Percentiles rank a stretch among this genome's conserved stretches.
Evolutionary conservation across 1,284 basidiomycete species (phyloP).

Genomic region (Phaffia rhodozyma): DNA sequence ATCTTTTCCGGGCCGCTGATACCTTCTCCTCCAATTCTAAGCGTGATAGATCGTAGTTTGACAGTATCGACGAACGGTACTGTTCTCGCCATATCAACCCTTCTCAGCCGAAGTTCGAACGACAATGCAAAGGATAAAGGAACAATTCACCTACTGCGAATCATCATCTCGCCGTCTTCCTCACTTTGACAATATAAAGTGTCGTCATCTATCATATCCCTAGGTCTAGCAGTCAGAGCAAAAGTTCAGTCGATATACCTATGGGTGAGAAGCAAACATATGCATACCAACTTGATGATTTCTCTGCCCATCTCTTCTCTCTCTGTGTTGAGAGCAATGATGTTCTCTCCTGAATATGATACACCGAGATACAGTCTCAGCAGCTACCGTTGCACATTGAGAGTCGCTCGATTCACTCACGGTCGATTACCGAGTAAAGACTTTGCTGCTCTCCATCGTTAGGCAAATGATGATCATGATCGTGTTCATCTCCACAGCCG

Average conservation of each 20-base stretch:
- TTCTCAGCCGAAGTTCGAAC: background rate
- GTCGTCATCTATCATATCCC: slow-evolving; percentile 10
- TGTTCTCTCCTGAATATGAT: slow-evolving; percentile 4
- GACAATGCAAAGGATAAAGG: background rate
- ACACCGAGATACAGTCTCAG: background rate
- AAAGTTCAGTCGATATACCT: background rate
- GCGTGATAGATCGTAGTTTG: slow-evolving; percentile 14
- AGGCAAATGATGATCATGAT: slow-evolving; percentile 6
- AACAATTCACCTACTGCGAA: background rate
- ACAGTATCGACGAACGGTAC: slow-evolving; percentile 15
- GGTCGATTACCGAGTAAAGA: slow-evolving; percentile 4
- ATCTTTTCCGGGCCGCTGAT: slow-evolving; percentile 7
- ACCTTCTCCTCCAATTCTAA: background rate
- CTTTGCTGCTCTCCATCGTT: slow-evolving; percentile 12
- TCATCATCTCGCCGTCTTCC: slow-evolving; percentile 17
- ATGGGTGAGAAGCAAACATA: background rate
- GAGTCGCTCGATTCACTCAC: background rate
- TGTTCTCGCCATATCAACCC: background rate
- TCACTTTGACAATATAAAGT: slow-evolving; percentile 15
- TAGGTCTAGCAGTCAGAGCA: background rate
- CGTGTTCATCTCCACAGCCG: slow-evolving; percentile 12
- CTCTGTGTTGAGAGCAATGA: slow-evolving; percentile 16
- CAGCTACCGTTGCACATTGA: background rate
- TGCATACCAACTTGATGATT: slow-evolving; percentile 13
- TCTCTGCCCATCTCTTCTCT: slow-evolving; percentile 11